Evolutionary conservation across 2,329 filamentous ascomycete genomes (phyloP), one percentile per base, ranked within the genome.

Genomic region (Microdochium paspali): DNA sequence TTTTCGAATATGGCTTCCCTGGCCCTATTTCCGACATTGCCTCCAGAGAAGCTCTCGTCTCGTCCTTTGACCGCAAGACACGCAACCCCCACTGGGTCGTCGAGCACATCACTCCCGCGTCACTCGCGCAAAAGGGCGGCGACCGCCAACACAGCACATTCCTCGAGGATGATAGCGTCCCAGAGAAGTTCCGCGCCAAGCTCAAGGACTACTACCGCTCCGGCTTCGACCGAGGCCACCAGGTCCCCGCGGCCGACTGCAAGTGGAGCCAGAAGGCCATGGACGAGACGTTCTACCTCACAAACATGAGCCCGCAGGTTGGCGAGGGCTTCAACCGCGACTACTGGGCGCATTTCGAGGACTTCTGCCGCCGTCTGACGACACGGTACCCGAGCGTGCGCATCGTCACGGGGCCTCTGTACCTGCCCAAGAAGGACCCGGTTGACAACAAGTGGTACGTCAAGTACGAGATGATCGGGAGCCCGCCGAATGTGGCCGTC

Each of bases 341-440:
- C 71, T 98, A 98, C 78, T 98, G 93, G 93, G 87, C 93, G 31
- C 93, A 98, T 66, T 90, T 98, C 56, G 93, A 98, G 70, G 91
- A 96, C 62, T 98, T 97, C 62, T 96, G 91, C 69, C 80, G 93
- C 10, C 75, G 89, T 18, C 73, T 98, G 54, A 91, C 90, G 1
- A 69, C 73, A 44, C 77, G 73, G 47, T 98, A 96, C 62, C 90
- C 91, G 1, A 86, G 80, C 39, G 91, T 98, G 24, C 79, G 93
- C 52, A 84, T 97, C 56, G 88, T 96, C 48, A 98, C 93, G 1
- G 93, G 93, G 0, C 93, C 93, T 2, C 69, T 98, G 40, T 98
- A 98, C 68, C 78, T 98, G 21, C 93, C 93, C 10, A 86, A 86
- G 65, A 80, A 83, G 50, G 89, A 95, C 55, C 75, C 82, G 4